These are phyloP conservation scores for Epicoccum nigrum DNA, from an alignment of 2,329 filamentous ascomycete species.

Conservation along the genomic window DNA sequence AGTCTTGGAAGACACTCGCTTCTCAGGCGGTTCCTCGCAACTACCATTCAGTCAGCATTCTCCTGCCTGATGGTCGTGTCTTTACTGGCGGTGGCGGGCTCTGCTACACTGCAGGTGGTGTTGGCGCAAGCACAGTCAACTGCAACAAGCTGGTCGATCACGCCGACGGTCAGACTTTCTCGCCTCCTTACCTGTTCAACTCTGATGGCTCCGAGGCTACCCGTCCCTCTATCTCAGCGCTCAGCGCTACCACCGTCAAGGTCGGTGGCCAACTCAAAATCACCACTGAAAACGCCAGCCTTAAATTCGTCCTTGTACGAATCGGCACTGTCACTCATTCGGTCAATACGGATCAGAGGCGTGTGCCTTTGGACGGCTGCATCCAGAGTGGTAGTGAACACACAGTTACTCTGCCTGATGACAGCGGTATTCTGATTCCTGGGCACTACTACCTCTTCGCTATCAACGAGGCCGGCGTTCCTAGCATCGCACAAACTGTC, in stretches of 20 bases:
- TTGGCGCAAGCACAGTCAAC: slow-evolving; percentile 27
- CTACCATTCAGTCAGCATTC: slow-evolving; percentile 34
- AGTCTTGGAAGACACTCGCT: slow-evolving; percentile 31
- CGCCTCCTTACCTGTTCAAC: slow-evolving; percentile 39
- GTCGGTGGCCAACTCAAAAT: slow-evolving; percentile 28
- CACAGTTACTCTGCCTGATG: slow-evolving; percentile 27
- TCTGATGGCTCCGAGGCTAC: slow-evolving; percentile 25
- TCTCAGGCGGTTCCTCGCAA: slow-evolving; percentile 33
- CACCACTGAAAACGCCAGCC: slow-evolving; percentile 7
- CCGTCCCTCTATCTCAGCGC: slow-evolving; percentile 24
- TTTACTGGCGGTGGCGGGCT: slow-evolving; percentile 36
- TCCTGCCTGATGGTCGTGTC: slow-evolving; percentile 33
- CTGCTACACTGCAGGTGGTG: slow-evolving; percentile 23
- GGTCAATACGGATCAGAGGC: slow-evolving; percentile 38
- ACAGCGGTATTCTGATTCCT: slow-evolving; percentile 31
- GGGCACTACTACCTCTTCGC: slow-evolving; percentile 36
- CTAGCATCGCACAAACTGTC: slow-evolving; percentile 29
- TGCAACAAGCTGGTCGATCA: slow-evolving; percentile 39
- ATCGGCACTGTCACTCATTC: slow-evolving; percentile 39
- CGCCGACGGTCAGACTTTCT: slow-evolving; percentile 36
- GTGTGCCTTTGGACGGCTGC: slow-evolving; percentile 26
- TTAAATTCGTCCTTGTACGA: slow-evolving; percentile 26
- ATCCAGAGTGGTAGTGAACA: slow-evolving; percentile 8
- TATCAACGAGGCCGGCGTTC: slow-evolving; percentile 25
- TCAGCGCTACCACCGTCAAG: slow-evolving; percentile 23